Percentiles rank a stretch among this genome's conserved stretches.
Evolutionary conservation across 1,139 yeast species (phyloP).

Genomic region (Scheffersomyces quercinus): DNA sequence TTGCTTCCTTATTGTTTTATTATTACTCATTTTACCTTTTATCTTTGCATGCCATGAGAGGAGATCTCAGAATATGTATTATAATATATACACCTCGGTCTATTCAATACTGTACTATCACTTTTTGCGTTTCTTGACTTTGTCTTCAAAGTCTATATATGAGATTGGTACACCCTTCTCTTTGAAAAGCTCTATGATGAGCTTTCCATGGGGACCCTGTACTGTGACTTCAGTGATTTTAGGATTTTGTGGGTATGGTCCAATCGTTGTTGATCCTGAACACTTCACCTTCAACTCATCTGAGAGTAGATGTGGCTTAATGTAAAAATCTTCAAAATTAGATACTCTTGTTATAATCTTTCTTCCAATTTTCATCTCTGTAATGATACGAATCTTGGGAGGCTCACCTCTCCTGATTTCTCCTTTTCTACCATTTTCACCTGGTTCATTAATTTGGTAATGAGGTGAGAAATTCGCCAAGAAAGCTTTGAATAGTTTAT

Average conservation of each 20-base stretch:
- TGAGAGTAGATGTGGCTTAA: slow-evolving; percentile 66
- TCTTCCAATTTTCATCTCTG: slow-evolving; percentile 81
- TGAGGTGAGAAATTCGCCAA: slow-evolving; percentile 56
- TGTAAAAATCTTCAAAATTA: slow-evolving; percentile 67
- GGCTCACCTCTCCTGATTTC: slow-evolving; percentile 60
- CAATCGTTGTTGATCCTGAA: slow-evolving; percentile 84
- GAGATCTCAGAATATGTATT: not conserved
- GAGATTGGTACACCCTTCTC: slow-evolving; percentile 65
- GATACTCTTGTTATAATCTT: slow-evolving; percentile 74
- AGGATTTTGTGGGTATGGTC: slow-evolving; percentile 54
- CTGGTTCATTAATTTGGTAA: slow-evolving; percentile 56
- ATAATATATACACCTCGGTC: not conserved
- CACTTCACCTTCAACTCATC: slow-evolving; percentile 74
- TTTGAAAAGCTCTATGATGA: slow-evolving; percentile 57
- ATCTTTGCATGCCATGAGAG: too few species aligned
- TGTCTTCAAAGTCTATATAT: slow-evolving; percentile 67
- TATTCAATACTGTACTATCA: slow-evolving; percentile 10
- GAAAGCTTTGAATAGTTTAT: slow-evolving; percentile 51
- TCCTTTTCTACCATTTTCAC: slow-evolving; percentile 34
- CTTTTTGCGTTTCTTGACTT: slow-evolving; percentile 57
- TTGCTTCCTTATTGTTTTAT: slow-evolving; percentile 3
- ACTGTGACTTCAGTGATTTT: slow-evolving; percentile 70
- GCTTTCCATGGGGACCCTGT: slow-evolving; percentile 84
- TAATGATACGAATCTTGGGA: slow-evolving; percentile 65
- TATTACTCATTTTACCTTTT: not conserved